Conservation (phyloP, 176 grass and related monocot species). For the Olyra latifolia region DNA sequence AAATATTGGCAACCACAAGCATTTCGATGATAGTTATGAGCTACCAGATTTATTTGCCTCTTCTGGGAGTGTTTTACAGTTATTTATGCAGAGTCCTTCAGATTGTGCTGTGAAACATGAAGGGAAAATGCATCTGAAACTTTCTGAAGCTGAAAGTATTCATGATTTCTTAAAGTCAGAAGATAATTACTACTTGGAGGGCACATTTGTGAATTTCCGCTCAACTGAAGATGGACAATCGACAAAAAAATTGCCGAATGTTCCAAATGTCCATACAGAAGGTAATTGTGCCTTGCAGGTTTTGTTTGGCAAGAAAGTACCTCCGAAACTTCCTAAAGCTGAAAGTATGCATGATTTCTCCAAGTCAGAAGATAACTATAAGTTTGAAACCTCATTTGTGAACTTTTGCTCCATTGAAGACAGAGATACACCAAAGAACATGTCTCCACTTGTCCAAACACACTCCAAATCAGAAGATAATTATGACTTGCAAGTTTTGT, state of each 20-base stretch:
- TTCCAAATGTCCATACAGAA: conserved; percentile 3
- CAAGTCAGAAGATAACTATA: not conserved
- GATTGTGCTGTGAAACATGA: conserved; percentile 18
- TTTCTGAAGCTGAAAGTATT: conserved; percentile 20
- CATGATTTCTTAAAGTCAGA: conserved; percentile 11
- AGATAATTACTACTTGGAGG: not conserved
- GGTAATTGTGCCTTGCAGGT: not conserved
- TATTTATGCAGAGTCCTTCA: conserved; percentile 13
- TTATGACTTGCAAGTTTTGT: not conserved
- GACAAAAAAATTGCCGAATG: not conserved
- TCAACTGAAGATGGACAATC: not conserved
- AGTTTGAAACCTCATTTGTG: not conserved
- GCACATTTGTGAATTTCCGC: not conserved
- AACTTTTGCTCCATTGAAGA: not conserved
- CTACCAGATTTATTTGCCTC: conserved; percentile 18
- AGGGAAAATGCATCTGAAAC: not conserved
- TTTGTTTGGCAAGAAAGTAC: not conserved
- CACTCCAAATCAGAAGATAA: not conserved
- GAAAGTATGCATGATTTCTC: conserved; percentile 25
- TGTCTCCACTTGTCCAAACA: not conserved
- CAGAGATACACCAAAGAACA: not conserved
- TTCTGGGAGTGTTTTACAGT: conserved; percentile 1
- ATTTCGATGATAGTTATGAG: not conserved
- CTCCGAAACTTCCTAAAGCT: conserved; percentile 6
- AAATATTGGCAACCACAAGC: not conserved